Evolutionary conservation across 139 green algal species (phyloP), one percentile per base, ranked within the genome.

Genomic region (Raphidocelis subcapitata): DNA sequence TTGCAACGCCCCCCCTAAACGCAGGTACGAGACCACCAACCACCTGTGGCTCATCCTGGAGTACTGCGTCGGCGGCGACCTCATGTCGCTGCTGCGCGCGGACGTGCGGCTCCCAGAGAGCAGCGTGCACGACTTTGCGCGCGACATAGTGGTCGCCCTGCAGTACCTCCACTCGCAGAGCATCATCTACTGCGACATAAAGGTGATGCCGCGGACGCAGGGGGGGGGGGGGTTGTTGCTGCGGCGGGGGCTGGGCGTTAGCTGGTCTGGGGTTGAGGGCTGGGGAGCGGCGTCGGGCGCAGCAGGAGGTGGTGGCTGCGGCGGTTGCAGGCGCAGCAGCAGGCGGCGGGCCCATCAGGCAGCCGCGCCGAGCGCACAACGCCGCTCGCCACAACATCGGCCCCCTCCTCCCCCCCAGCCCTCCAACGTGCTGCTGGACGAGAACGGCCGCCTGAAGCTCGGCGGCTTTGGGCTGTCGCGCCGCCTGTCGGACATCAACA

Each of bases 31-130:
- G 86, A 98, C 93, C 20, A 87, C 82, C 70, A 97, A 98, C 83
- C 92, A 97, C 75, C 78, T 98, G 46, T 99, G 95, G 95, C 88
- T 98, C n/a, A 95, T 99, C 44, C 82, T 98, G 63, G 95, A 99
- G 83, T 99, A 96, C 81, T 98, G 94, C 64, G 95, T 98, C 14
- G 95, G 95, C 0, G 94, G 95, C 0, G 91, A 97, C 80, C 84
- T 99, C 51, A 85, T 94, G 76, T 85, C 85, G 0, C 76, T 98
- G 73, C 83, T 99, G 36, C 67, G 82, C 26, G 79, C 92, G 79
- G 95, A 99, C 66, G 80, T 89, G 26, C 67, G 67, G 5, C 81
- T 99, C 28, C 94, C 95, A 16, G 92, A 98, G 76, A 74, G 79
- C 31, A 94, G 84, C 35, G 88, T 98, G 16, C 87, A 93, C 65